Percentiles rank a stretch among this genome's conserved stretches.
Conservation (phyloP, 805 yeast genomes). For the Yamadazyma phyllophila region DNA sequence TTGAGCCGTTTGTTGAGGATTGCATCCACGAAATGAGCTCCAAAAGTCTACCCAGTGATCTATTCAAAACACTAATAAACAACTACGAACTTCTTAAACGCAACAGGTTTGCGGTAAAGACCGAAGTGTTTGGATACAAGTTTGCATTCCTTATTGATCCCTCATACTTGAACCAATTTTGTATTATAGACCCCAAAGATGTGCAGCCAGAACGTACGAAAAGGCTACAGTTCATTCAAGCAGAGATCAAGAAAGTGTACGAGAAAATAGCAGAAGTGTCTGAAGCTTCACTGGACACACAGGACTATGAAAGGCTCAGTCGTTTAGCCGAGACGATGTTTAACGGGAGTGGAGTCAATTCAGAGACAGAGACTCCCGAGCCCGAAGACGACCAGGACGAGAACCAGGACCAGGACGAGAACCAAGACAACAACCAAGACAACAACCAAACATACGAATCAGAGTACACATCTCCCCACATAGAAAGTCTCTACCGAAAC, state of each 20-base stretch:
- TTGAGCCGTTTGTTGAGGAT: not conserved
- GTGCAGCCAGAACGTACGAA: not conserved
- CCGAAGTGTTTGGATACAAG: slow-evolving; percentile 1
- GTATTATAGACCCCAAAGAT: not conserved
- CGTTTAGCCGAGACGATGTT: not conserved
- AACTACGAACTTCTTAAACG: not conserved
- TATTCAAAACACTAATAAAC: not conserved
- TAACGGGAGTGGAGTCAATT: not conserved
- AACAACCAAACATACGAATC: not conserved
- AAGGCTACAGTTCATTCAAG: slow-evolving; percentile 3
- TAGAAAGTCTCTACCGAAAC: slow-evolving; percentile 2
- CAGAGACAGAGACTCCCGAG: not conserved
- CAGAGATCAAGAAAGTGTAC: not conserved
- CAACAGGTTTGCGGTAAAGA: not conserved
- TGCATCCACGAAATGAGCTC: not conserved
- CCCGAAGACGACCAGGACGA: not conserved
- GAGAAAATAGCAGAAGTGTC: not conserved
- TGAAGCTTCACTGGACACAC: not conserved
- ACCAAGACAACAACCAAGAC: not conserved
- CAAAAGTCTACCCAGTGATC: not conserved
- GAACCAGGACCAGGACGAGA: not conserved
- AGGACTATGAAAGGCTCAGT: not conserved
- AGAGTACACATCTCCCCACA: not conserved
- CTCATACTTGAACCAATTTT: slow-evolving; percentile 2
- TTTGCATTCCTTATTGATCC: not conserved